phyloP scores from a whole-genome alignment of 2,329 filamentous ascomycete genomes.

The Verticillium nubilum region DNA sequence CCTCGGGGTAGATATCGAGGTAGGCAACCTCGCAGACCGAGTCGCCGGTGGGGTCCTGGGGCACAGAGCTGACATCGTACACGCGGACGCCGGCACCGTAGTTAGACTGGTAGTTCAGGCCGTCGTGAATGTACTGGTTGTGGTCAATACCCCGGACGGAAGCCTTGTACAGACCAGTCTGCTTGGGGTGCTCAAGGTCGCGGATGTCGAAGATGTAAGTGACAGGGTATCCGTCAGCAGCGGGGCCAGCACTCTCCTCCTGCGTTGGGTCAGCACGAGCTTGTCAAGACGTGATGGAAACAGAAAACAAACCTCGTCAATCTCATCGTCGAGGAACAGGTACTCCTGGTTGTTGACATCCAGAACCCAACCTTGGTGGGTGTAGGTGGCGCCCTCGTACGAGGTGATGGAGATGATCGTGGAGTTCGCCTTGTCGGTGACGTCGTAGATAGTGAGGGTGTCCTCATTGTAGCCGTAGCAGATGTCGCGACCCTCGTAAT shows the following conservation, averaged over 20 bases:
- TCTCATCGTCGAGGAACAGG: conserved; percentile 47
- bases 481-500: conserved; percentile 39
- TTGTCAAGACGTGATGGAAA: neutral
- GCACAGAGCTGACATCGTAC: conserved; percentile 28
- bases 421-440: conserved; percentile 40
- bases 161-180: conserved; percentile 37
- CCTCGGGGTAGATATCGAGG: conserved; percentile 47
- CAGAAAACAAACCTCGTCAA: conserved; percentile 38
- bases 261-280: conserved; percentile 28
- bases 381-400: conserved; percentile 52
- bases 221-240: conserved; percentile 35
- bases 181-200: conserved; percentile 33
- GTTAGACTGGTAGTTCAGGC: conserved; percentile 42
- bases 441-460: conserved; percentile 38
- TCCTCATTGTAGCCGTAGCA: conserved; percentile 51
- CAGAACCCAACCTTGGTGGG: conserved; percentile 47
- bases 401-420: conserved; percentile 45
- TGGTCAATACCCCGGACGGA: conserved; percentile 38
- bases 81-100: conserved; percentile 42
- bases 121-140: conserved; percentile 42
- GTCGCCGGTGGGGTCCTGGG: conserved; percentile 37
- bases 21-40: conserved; percentile 40
- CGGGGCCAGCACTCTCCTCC: conserved; percentile 26
- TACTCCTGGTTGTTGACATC: conserved; percentile 37
- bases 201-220: conserved; percentile 48